These are phyloP conservation scores for Coriaria nepalensis DNA, from an alignment of 306 rosid genomes.

Conservation along the genomic window DNA sequence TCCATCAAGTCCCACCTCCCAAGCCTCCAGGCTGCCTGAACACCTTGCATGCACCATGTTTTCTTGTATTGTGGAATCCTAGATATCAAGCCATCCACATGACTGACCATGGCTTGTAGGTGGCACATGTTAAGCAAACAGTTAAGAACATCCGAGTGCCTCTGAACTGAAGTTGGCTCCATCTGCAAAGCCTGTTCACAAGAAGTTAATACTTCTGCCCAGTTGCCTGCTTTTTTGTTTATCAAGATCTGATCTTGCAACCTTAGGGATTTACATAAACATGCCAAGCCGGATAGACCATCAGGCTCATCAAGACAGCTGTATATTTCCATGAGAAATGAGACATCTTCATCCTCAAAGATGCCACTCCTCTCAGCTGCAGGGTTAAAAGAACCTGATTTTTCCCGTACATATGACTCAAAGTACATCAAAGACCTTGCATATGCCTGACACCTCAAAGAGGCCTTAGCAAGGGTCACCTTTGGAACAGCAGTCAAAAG, in stretches of 20 bases:
- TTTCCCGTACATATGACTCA: conserved; percentile 67
- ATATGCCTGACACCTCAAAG: conserved; percentile 89
- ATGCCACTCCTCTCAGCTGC: conserved; percentile 81
- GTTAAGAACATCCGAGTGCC: conserved; percentile 92
- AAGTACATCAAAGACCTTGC: conserved; percentile 95
- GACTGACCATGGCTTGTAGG: conserved; percentile 97
- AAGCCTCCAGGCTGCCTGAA: conserved; percentile 99
- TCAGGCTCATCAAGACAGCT: conserved; percentile 94
- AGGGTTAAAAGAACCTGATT: conserved; percentile 96
- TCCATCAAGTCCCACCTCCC: conserved; percentile 98
- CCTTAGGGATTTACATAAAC: conserved; percentile 56
- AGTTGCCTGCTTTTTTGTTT: conserved; percentile 81
- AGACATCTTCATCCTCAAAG: conserved; percentile 70
- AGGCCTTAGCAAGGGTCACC: conserved; percentile 82
- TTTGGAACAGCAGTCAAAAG: conserved; percentile 76
- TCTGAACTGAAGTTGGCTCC: conserved; percentile 83
- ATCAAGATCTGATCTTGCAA: conserved; percentile 83
- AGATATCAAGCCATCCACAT: conserved; percentile 86
- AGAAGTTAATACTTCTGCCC: conserved; percentile 91
- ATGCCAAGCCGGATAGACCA: conserved; percentile 81
- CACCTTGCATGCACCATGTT: conserved; percentile 98
- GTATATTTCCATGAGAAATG: conserved; percentile 88
- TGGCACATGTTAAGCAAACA: conserved; percentile 94
- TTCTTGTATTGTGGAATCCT: conserved; percentile 81
- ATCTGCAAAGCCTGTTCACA: conserved; percentile 97